Evolutionary conservation across 805 yeast genomes (phyloP).

Genomic region (Cyberlindnera mrakii): DNA sequence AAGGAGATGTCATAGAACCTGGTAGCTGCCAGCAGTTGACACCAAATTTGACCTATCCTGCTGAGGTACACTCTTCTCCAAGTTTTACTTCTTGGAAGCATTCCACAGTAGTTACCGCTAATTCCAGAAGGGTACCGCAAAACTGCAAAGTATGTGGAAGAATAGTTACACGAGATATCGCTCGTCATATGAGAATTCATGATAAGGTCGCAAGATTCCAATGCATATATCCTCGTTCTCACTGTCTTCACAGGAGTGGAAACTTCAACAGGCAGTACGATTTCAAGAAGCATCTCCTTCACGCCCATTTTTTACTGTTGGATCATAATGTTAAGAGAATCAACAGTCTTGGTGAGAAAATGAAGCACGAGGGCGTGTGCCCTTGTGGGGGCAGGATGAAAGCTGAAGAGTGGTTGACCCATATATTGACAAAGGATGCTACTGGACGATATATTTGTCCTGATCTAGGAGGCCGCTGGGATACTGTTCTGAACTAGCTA

Average conservation of each 20-base stretch:
- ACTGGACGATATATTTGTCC: slow-evolving; percentile 2
- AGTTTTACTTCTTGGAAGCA: too few species aligned
- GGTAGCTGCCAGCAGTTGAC: too few species aligned
- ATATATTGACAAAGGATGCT: slow-evolving; percentile 32
- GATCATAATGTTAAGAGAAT: slow-evolving; percentile 27
- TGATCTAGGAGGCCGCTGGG: slow-evolving; percentile 1
- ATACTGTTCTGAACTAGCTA: too few species aligned
- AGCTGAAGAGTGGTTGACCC: slow-evolving; percentile 54
- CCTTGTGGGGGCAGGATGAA: slow-evolving; percentile 42
- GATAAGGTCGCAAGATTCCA: slow-evolving; percentile 48
- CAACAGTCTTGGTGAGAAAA: slow-evolving; percentile 50
- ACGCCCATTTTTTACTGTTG: slow-evolving; percentile 53
- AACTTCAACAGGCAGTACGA: slow-evolving; percentile 65
- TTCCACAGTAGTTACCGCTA: too few species aligned
- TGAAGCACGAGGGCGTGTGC: slow-evolving; percentile 45
- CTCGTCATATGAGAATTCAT: slow-evolving; percentile 59
- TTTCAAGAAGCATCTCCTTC: slow-evolving; percentile 57
- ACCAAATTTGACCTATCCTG: too few species aligned
- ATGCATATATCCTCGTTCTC: slow-evolving; percentile 50
- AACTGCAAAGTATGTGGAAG: slow-evolving; percentile 48
- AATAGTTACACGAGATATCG: slow-evolving; percentile 50
- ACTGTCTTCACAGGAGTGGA: slow-evolving; percentile 55
- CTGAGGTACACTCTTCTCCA: too few species aligned
- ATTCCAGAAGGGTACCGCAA: slow-evolving; percentile 12
- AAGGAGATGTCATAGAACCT: too few species aligned